Evolutionary conservation across 2,329 filamentous ascomycete species (phyloP), one percentile per base, ranked within the genome.

Genomic region (Colletotrichum viniferum): DNA sequence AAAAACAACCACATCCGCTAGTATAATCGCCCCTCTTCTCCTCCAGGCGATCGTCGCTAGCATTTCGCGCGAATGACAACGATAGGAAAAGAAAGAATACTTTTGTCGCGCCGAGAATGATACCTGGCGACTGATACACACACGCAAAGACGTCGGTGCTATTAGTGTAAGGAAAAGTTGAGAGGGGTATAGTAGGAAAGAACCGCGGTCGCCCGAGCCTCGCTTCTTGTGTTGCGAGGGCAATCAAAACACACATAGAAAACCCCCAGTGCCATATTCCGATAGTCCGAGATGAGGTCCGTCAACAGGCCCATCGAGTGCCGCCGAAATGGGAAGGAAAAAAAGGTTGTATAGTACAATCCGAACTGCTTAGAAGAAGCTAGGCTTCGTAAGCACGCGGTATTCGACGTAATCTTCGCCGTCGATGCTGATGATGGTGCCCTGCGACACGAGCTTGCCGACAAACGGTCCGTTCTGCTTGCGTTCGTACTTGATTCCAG

Each of bases 331-430:
- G 26, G 26, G 10, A 48, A 66, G 48, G 16, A 24, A 28, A 28
- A 9, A 30, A 24, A 52, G 16, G 14, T 30, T 14, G 36, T 52
- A 34, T 52, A 26, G 9, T 21, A 18, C 26, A 16, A 21, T 18
- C 14, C 63, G 5, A 32, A 28, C 16, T 36, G 3, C 43, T 28
- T 81, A 92, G 77, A 91, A 92, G 79, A 93, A 93, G 0, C 87
- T 89, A 0, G 91, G 90, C 82, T 92, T 93, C 2, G 90, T 92
- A 30, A 93, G 86, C 2, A 93, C 90, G 3, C 91, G 88, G 77
- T 93, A 93, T 81, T 93, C 92, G 38, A 93, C 91, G 76, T 91
- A 93, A 77, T 93, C 92, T 80, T 93, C 91, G 26, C 91, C 92
- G 74, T 93, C 91, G 74, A 93, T 93, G 63, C 85, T 92, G 78